Evolutionary conservation across 2,329 filamentous ascomycete species (phyloP).

Genomic region (Calonectria ilicicola): DNA sequence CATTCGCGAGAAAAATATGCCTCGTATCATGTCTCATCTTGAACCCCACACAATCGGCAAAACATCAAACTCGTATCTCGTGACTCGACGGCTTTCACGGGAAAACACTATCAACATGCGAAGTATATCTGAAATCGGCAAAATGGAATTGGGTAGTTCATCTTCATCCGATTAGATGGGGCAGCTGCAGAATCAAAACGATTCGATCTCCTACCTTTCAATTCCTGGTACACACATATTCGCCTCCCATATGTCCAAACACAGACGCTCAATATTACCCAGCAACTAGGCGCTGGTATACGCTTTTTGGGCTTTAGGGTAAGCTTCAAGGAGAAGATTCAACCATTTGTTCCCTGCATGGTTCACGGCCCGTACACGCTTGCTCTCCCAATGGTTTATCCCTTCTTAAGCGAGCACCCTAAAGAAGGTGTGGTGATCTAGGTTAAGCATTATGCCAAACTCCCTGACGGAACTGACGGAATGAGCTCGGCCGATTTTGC

Average conservation of each 20-base stretch:
- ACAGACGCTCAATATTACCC: background rate
- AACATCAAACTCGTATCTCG: background rate
- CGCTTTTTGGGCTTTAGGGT: background rate
- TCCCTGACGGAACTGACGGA: background rate
- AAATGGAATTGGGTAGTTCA: background rate
- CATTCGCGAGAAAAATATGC: background rate
- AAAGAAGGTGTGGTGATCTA: background rate
- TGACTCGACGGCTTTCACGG: background rate
- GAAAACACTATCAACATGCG: background rate
- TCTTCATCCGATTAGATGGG: background rate
- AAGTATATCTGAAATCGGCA: background rate
- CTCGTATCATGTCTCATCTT: background rate
- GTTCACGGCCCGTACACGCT: background rate
- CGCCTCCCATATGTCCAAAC: background rate
- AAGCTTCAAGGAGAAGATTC: background rate
- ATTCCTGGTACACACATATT: background rate
- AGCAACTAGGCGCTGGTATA: background rate
- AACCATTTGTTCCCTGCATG: background rate
- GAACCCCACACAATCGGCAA: background rate
- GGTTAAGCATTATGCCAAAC: background rate
- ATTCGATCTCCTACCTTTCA: background rate
- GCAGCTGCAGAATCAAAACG: background rate
- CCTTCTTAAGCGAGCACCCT: background rate
- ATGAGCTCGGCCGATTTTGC: background rate
- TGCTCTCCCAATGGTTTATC: background rate